Percentiles rank a stretch among this genome's conserved stretches.
Conservation (phyloP, 75 land plant genomes). For the Picea glauca region DNA sequence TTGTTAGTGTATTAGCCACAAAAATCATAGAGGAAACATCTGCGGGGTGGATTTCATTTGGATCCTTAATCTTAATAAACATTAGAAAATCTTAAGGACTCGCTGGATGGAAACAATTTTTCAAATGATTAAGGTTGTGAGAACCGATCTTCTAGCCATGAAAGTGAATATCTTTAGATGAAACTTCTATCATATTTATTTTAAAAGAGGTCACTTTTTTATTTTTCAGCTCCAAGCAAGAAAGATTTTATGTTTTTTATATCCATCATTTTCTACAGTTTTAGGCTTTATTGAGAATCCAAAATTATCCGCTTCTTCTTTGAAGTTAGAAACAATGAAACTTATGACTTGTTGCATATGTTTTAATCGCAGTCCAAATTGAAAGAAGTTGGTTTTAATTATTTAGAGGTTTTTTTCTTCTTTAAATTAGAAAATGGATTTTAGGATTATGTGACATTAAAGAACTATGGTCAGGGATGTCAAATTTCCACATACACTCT, state of each 20-base stretch:
- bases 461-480: constrained; percentile 51
- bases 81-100: constrained; percentile 3
- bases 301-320: not conserved
- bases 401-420: constrained; percentile 53
- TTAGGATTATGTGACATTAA: constrained; percentile 49
- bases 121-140: constrained; percentile 19
- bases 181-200: not conserved
- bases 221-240: not conserved
- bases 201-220: not conserved
- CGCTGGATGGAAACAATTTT: constrained; percentile 26
- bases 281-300: not conserved
- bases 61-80: constrained; percentile 16
- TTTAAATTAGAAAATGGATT: constrained; percentile 29
- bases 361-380: not conserved
- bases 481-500: not conserved
- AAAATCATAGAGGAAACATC: constrained; percentile 24
- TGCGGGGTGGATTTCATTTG: constrained; percentile 33
- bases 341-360: not conserved
- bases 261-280: not conserved
- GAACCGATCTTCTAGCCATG: not conserved
- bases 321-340: not conserved
- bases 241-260: not conserved
- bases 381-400: constrained; percentile 20
- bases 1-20: constrained; percentile 23
- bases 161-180: not conserved